These are phyloP conservation scores for Zasmidium citrigriseum DNA, from an alignment of 2,329 filamentous ascomycete genomes.

Conservation along the genomic window DNA sequence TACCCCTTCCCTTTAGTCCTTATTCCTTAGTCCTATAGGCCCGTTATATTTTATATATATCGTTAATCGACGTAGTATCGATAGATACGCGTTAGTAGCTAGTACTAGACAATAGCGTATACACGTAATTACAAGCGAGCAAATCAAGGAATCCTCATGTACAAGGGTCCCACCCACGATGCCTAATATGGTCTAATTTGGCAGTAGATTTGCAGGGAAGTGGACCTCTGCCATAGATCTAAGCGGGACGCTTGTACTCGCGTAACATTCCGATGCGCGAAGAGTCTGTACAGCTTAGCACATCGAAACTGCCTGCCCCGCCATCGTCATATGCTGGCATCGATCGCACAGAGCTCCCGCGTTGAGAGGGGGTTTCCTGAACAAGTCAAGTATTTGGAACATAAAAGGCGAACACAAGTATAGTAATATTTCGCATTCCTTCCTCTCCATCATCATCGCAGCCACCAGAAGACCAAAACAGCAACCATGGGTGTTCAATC, in stretches of 20 bases:
- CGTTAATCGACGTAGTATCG: too few species aligned
- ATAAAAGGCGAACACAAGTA: constrained; percentile 3
- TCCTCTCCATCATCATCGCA: background rate
- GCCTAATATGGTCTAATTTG: background rate
- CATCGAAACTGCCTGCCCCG: background rate
- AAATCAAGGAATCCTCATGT: background rate
- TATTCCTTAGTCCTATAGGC: background rate
- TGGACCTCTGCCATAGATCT: too few species aligned
- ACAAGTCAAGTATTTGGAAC: background rate
- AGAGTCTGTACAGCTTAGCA: background rate
- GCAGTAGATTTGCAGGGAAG: background rate
- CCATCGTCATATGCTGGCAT: background rate
- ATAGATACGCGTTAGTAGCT: too few species aligned
- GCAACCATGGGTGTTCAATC: constrained; percentile 29
- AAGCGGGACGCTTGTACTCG: too few species aligned
- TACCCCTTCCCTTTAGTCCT: background rate
- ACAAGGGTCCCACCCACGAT: background rate
- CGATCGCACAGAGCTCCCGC: background rate
- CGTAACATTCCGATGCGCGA: background rate
- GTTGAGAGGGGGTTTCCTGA: background rate
- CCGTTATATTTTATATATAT: background rate
- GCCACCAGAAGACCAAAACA: background rate
- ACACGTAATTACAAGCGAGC: background rate
- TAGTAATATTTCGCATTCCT: background rate
- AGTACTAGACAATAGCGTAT: background rate